phyloP scores from a whole-genome alignment of 768 basidiomycete genomes.

The Podaxis sp. region DNA sequence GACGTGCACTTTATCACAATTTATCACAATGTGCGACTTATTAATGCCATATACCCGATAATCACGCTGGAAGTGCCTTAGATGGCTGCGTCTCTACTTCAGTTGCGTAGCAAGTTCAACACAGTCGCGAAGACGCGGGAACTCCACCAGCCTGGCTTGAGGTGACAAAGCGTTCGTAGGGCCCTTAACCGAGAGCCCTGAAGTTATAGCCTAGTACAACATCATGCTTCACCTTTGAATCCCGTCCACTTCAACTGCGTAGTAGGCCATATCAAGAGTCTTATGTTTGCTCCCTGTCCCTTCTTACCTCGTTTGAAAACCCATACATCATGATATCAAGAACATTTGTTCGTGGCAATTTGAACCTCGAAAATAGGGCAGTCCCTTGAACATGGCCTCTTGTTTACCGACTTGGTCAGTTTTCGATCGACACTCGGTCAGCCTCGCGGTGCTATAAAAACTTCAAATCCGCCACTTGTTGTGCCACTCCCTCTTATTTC shows the following conservation, averaged over 20 bases:
- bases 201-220: no score
- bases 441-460: not conserved
- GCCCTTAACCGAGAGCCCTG: no score
- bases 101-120: no score
- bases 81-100: no score
- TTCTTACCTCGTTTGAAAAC: not conserved
- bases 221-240: no score
- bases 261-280: not conserved
- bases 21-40: not conserved
- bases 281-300: not conserved
- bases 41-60: not conserved
- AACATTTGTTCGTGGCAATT: no score
- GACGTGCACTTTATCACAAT: not conserved
- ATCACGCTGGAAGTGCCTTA: not conserved
- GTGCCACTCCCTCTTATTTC: not conserved
- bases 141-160: no score
- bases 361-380: no score
- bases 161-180: no score
- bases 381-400: no score
- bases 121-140: no score
- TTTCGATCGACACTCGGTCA: not conserved
- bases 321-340: not conserved
- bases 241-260: no score
- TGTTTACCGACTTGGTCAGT: not conserved
- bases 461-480: not conserved